Evolutionary conservation across 108 stramenopile species (phyloP), one percentile per base, ranked within the genome.

Genomic region (Nitzschia sp.): DNA sequence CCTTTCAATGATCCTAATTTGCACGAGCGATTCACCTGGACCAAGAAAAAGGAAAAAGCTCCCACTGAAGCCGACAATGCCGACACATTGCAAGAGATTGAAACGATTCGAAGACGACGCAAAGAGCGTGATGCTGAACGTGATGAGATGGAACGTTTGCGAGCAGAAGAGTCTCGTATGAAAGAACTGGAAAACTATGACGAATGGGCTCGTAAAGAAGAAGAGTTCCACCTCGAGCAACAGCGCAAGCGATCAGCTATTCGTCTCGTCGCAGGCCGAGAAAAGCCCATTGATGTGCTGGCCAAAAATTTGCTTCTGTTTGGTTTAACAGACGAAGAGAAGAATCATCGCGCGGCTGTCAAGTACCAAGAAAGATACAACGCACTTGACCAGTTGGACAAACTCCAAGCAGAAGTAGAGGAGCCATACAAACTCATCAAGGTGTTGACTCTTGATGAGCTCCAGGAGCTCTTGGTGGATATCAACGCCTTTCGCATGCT

Each of bases 1-100:
- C 99, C 99, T 8, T 99, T 98, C 65, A 90, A 97, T 7, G 99
- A 99, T 75, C 84, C 95, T n/a, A 95, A 98, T 65, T 76, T 99
- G 19, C 86, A 92, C 55, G 86, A 95, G 67, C 88, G 78, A 34
- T 99, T 99, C 69, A 84, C 89, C 6, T 99, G 99, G 99, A 91
- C 83, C 69, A 97, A 97, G 74, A 95, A 89, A 79, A 79, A 88
- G 69, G 83, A 86, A 65, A 43, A 70, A 20, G 64, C 66, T 19
- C 40, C 43, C 20, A 14, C 51, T 22, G 19, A 59, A 20, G 64
- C 70, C 10, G 65, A 56, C 3, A 60, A 57, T 5, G 46, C 61
- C 41, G 77, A 94, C n/a, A 87, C 88, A 9, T 67, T 98, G 52
- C 68, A 81, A 19, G 97, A 99, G 71, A 97, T 99, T 56, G 97